These are phyloP conservation scores for Sclerotinia sclerotiorum DNA, from an alignment of 2,329 filamentous ascomycete genomes.

Conservation along the genomic window DNA sequence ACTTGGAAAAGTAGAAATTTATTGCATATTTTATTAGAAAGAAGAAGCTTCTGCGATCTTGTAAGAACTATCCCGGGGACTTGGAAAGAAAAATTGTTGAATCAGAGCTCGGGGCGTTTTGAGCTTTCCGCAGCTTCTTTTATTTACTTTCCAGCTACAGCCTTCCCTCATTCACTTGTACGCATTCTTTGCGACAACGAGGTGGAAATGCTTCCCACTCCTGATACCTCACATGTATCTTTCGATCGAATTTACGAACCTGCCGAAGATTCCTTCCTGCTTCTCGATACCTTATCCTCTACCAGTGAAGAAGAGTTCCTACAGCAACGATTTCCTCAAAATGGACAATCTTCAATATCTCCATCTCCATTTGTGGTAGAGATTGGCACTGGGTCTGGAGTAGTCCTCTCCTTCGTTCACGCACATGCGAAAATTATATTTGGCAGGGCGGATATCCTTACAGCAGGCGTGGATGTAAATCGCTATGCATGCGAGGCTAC, in stretches of 20 bases:
- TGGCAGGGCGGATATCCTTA: constrained; percentile 66
- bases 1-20: not conserved
- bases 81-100: not conserved
- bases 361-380: constrained; percentile 71
- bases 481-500: constrained; percentile 78
- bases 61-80: not conserved
- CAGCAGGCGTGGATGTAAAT: constrained; percentile 82
- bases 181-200: not conserved
- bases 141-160: not conserved
- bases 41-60: not conserved
- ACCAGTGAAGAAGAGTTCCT: constrained; percentile 37
- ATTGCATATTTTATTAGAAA: not conserved
- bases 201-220: constrained; percentile 78
- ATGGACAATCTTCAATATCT: constrained; percentile 29
- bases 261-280: constrained; percentile 90
- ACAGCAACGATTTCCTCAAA: constrained; percentile 26
- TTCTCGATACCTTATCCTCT: constrained; percentile 87
- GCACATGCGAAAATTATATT: constrained; percentile 74
- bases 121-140: not conserved
- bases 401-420: constrained; percentile 85
- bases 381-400: constrained; percentile 86
- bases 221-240: constrained; percentile 86
- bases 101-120: not conserved
- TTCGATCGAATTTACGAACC: constrained; percentile 92
- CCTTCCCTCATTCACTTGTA: constrained; percentile 7